Conservation (phyloP, 192 early-diverging fungal genomes). For the Mortierella claussenii region DNA sequence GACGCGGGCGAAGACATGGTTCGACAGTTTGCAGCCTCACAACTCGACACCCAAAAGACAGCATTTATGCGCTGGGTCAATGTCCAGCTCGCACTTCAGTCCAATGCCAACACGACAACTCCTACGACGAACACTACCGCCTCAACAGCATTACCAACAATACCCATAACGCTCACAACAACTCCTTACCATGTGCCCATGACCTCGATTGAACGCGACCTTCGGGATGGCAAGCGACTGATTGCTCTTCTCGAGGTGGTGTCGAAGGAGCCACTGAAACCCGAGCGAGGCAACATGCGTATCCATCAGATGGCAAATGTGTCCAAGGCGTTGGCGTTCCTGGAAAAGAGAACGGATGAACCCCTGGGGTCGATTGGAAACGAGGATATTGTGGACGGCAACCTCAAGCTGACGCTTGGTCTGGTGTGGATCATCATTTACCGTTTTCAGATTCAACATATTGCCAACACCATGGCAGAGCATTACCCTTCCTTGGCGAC, state of each 20-base stretch:
- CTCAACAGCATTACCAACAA: background rate
- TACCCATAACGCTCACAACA: conserved; percentile 1
- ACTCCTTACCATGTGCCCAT: conserved; percentile 22
- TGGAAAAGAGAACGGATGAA: conserved; percentile 62
- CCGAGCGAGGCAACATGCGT: conserved; percentile 77
- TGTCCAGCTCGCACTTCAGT: conserved; percentile 47
- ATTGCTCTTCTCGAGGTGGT: conserved; percentile 76
- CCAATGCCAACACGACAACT: conserved; percentile 37
- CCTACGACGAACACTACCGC: background rate
- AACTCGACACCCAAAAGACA: conserved; percentile 50
- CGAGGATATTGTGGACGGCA: conserved; percentile 83
- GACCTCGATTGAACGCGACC: conserved; percentile 58
- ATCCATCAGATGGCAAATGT: conserved; percentile 85
- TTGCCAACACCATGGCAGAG: conserved; percentile 55
- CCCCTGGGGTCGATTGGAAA: conserved; percentile 65
- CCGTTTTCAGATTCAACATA: conserved; percentile 63
- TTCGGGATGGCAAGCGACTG: conserved; percentile 75
- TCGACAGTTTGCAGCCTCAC: conserved; percentile 44
- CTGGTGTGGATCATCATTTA: conserved; percentile 65
- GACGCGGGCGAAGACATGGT: conserved; percentile 57
- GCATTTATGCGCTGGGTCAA: conserved; percentile 66
- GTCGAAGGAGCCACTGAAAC: conserved; percentile 76
- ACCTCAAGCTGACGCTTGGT: conserved; percentile 72
- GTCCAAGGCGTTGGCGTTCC: conserved; percentile 75
- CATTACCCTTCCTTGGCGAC: conserved; percentile 26